Base-by-base conservation (phyloP, 179 eudicot species). In the Beta corolliflora region DNA sequence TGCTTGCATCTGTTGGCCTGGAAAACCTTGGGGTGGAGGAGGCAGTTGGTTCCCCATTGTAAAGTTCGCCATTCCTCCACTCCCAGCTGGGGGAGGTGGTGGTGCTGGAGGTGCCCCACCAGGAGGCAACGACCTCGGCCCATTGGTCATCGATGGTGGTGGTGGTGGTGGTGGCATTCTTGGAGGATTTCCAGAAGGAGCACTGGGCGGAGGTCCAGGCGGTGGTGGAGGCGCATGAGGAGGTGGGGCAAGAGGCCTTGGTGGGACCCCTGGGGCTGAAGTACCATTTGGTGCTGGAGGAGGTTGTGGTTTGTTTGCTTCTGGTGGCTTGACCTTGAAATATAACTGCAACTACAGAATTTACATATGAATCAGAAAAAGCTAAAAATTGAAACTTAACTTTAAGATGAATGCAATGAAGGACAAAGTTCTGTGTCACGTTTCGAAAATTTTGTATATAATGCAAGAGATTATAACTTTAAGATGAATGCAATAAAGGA, bases 111-210 rank as follows among this genome's bases (percentile, higher is more conserved):
- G 87, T 19, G 90, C 88, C 52, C 92, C 95, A 82, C 97, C 89
- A 66, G 97, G 95, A 9, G 98, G 95, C 97, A 92, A 88, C 18
- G 97, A 98, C 85, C 97, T 90, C 9, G 91, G 93, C 50, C 99
- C 98, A 67, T 89, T 94, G 59, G 82, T 91, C 88, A 89, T 91
- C 68, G 89, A 84, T 48, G 94, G 92, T 29, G 94, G 93, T 1
- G 93, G 96, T 4, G 93, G 96, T 4, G 93, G 96, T 16, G 93
- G 97, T 7, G 94, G 96, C 72, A 87, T 90, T 87, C 97, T 86
- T 2, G 93, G 93, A 60, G 89, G 93, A 77, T 85, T 87, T 53
- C 91, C 91, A 81, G 86, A 31, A 15, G 92, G 91, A 75, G 84
- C 84, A 21, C 84, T 82, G 3, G 90, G 88, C 46, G 91, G 92